Evolutionary conservation across 192 early-diverging fungal species (phyloP), one percentile per base, ranked within the genome.

Genomic region (Entophlyctis luteolus): DNA sequence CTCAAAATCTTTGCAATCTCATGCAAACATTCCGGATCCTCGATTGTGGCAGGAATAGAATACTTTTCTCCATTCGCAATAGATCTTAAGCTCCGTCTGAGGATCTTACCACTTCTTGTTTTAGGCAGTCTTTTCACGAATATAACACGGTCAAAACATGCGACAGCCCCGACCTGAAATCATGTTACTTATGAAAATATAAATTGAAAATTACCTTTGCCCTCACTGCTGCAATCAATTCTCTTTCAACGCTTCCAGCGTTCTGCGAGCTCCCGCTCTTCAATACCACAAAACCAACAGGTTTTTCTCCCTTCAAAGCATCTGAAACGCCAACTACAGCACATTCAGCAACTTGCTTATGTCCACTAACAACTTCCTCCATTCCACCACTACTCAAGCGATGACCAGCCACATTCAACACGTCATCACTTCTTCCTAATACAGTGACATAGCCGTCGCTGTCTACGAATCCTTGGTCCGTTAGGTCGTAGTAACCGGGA

Each of bases 361-460:
- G 88, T 12, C 77, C 75, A 14, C 87, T 77, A 2, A 95, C 74
- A 18, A 90, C 84, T 62, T 88, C 83, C 56, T 95, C 93, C 70
- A 78, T 78, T 10, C 86, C 86, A 31, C 90, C 90, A 1, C 89
- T 90, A 4, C 87, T 88, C 3, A 95, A 75, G 0, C 93, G 87
- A 70, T 95, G 93, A 12, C 88, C 90, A 0, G 93, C 91, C 0
- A 91, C 89, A 67, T 95, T 93, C 71, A 95, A 90, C 37, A 95
- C 68, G 48, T 77, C 80, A 47, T 75, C 77, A n/a, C 67, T 77
- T 60, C 75, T 73, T 27, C 55, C 59, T 58, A 79, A 75, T 23
- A 82, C 67, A 25, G 36, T 37, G 20, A 81, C 48, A 45, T 81
- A 76, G 2, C 88, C 90, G 16, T 71, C 72, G 22, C 4, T 34